Conservation (phyloP, 1,284 basidiomycete species). For the Sporisorium reilianum region DNA sequence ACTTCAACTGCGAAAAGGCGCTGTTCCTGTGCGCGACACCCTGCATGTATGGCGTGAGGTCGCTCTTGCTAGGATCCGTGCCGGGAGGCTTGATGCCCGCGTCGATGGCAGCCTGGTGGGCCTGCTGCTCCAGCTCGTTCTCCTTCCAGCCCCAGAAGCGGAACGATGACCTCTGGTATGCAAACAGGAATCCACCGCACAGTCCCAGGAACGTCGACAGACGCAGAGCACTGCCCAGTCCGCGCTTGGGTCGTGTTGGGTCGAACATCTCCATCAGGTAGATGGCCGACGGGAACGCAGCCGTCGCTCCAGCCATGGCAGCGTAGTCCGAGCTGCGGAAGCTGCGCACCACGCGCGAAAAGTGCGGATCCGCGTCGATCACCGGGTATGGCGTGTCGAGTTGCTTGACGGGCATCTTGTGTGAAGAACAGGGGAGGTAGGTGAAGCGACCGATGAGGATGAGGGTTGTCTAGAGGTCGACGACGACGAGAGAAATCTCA, state of each 20-base stretch:
- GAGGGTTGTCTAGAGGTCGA: not conserved
- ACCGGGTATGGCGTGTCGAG: conserved; percentile 65
- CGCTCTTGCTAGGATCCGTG: conserved; percentile 73
- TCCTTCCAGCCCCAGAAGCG: conserved; percentile 98
- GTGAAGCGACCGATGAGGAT: conserved; percentile 5
- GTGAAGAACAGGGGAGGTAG: not conserved
- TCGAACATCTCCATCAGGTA: conserved; percentile 71
- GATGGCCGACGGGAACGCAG: conserved; percentile 80
- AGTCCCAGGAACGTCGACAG: conserved; percentile 73
- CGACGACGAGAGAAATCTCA: conserved; percentile 17
- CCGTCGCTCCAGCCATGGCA: conserved; percentile 83
- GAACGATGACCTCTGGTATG: conserved; percentile 85
- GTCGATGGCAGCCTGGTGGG: conserved; percentile 47
- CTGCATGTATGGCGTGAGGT: conserved; percentile 88
- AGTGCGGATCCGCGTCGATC: conserved; percentile 88
- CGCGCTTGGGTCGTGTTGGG: conserved; percentile 57
- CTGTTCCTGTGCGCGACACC: conserved; percentile 89
- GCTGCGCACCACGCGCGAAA: conserved; percentile 86
- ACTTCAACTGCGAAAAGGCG: conserved; percentile 80
- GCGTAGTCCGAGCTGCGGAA: conserved; percentile 89
- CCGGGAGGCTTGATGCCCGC: conserved; percentile 52
- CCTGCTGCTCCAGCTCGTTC: conserved; percentile 74
- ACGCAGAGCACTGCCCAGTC: conserved; percentile 56
- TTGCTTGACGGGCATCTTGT: conserved; percentile 54
- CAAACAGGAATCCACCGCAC: conserved; percentile 88